Evolutionary conservation across 768 basidiomycete genomes (phyloP).

Genomic region (Mycena olivaceomarginata): DNA sequence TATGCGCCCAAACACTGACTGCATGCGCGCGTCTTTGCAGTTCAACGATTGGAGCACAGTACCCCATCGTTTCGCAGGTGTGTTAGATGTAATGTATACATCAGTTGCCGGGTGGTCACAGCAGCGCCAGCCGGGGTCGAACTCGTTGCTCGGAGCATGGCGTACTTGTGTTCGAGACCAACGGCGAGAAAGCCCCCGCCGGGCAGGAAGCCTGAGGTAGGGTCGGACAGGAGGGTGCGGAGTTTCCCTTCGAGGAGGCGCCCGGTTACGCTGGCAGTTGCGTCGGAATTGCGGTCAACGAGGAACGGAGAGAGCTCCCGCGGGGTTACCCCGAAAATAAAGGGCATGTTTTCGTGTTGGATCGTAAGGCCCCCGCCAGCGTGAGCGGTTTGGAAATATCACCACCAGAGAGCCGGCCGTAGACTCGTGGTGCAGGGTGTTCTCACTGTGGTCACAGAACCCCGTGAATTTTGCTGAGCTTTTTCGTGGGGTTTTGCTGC

Average conservation of each 20-base stretch:
- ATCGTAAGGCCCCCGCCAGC: constrained; percentile 66
- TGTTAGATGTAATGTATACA: background rate
- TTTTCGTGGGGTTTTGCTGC: too few species aligned
- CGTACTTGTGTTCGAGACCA: constrained; percentile 58
- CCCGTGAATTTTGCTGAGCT: too few species aligned
- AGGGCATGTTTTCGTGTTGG: constrained; percentile 55
- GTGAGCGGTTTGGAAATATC: constrained; percentile 67
- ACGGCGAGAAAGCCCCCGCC: constrained; percentile 58
- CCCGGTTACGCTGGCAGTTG: background rate
- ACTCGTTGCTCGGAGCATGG: constrained; percentile 36
- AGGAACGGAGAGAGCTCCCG: constrained; percentile 50
- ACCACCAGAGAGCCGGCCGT: constrained; percentile 75
- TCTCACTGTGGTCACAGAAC: too few species aligned
- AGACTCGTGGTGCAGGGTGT: constrained; percentile 63
- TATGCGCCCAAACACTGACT: background rate
- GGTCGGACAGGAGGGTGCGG: constrained; percentile 50
- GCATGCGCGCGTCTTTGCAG: background rate
- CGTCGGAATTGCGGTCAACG: constrained; percentile 18
- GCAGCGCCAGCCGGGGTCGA: too few species aligned
- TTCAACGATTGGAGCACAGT: background rate
- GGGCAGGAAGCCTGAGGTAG: constrained; percentile 53
- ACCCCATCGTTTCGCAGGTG: background rate
- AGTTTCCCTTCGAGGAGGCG: constrained; percentile 47
- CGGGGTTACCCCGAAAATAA: constrained; percentile 62
- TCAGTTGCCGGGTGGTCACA: background rate